phyloP scores from a whole-genome alignment of 2,329 filamentous ascomycete species.

The Cercospora berteroae region DNA sequence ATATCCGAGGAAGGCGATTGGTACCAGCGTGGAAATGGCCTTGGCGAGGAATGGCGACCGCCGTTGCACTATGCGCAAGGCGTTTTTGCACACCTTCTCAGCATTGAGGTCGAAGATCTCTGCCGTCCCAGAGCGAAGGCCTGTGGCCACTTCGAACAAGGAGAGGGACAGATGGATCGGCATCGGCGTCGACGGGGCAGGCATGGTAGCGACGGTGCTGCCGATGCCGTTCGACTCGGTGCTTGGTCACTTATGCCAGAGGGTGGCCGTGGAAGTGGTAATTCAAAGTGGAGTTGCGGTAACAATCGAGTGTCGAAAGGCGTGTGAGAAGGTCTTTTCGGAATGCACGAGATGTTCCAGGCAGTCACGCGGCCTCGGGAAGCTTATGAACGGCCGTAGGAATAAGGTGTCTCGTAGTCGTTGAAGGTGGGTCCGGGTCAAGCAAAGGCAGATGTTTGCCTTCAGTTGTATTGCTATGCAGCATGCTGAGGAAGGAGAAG shows the following conservation, averaged over 20 bases:
- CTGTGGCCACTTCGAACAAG: slow-evolving; percentile 13
- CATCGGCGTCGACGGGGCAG: background rate
- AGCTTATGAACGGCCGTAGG: background rate
- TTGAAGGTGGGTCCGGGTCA: background rate
- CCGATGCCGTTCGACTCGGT: background rate
- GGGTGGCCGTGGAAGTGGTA: background rate
- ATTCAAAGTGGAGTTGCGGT: background rate
- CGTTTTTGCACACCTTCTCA: slow-evolving; percentile 11
- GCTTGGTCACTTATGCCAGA: background rate
- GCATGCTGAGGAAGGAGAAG: background rate
- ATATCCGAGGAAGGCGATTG: slow-evolving; percentile 13
- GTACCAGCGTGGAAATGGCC: slow-evolving; percentile 6
- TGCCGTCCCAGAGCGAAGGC: slow-evolving; percentile 5
- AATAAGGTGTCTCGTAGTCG: background rate
- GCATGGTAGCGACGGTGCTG: background rate
- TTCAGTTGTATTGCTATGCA: background rate
- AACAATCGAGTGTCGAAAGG: background rate
- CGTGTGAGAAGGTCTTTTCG: background rate
- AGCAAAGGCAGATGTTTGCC: background rate
- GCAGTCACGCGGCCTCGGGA: background rate
- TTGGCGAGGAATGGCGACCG: slow-evolving; percentile 6
- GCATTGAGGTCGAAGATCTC: slow-evolving; percentile 15
- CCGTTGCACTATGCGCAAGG: slow-evolving; percentile 5
- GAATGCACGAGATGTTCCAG: background rate
- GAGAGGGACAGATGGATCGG: background rate